These are phyloP conservation scores for Cladosporium sp. DNA, from an alignment of 2,329 filamentous ascomycete genomes.

Conservation along the genomic window DNA sequence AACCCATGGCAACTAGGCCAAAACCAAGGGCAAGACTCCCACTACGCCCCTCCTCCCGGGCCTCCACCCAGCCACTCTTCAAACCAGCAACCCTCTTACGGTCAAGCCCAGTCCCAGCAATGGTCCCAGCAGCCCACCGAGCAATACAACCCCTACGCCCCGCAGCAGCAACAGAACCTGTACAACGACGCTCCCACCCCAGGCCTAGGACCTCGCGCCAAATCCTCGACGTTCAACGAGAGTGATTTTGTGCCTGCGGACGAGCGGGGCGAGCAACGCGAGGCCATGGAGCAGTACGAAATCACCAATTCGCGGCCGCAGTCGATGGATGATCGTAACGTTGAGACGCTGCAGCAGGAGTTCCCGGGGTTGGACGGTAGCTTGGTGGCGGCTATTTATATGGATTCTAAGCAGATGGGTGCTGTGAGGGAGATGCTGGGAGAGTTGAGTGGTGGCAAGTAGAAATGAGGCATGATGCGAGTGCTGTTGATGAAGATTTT, in stretches of 20 bases:
- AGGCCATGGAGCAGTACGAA: slow-evolving; percentile 47
- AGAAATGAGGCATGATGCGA: neutral
- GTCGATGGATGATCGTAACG: slow-evolving; percentile 43
- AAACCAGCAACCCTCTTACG: slow-evolving; percentile 7
- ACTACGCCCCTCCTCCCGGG: slow-evolving; percentile 19
- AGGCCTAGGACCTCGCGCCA: neutral
- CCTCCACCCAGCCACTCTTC: slow-evolving; percentile 14
- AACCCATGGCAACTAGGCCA: slow-evolving; percentile 20
- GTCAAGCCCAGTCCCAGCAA: slow-evolving; percentile 9
- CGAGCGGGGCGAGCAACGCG: slow-evolving; percentile 38
- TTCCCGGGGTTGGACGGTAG: slow-evolving; percentile 47
- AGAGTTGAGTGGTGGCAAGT: slow-evolving; percentile 35
- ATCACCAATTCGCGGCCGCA: slow-evolving; percentile 40
- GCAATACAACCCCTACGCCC: neutral
- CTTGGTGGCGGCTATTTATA: slow-evolving; percentile 48
- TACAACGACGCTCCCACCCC: slow-evolving; percentile 3
- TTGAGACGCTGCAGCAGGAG: slow-evolving; percentile 44
- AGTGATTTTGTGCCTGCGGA: slow-evolving; percentile 41
- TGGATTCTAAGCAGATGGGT: slow-evolving; percentile 42
- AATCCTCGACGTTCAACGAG: slow-evolving; percentile 34
- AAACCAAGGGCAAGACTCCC: slow-evolving; percentile 7
- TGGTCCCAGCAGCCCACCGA: slow-evolving; percentile 5
- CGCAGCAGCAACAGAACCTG: slow-evolving; percentile 7
- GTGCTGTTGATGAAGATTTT: too few species aligned
- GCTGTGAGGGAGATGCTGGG: slow-evolving; percentile 48